Percentiles rank a stretch among this genome's conserved stretches.
These are phyloP conservation scores for Penicillium carneum DNA, from an alignment of 2,329 filamentous ascomycete species.

Conservation along the genomic window DNA sequence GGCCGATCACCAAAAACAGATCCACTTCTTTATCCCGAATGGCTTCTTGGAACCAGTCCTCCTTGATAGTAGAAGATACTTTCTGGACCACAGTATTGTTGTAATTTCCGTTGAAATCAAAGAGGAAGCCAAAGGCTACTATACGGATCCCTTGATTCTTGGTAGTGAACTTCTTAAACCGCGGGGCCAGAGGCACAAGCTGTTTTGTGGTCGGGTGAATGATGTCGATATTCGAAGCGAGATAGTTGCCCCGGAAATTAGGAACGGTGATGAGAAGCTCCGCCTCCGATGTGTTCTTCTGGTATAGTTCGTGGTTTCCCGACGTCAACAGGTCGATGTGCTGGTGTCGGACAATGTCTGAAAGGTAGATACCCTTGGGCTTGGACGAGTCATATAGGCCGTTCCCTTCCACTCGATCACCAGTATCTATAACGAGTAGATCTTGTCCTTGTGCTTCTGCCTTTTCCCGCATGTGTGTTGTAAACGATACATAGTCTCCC, in stretches of 20 bases:
- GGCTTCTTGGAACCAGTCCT: slow-evolving; percentile 87
- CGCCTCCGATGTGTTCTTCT: slow-evolving; percentile 74
- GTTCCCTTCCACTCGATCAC: slow-evolving; percentile 91
- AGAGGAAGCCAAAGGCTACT: slow-evolving; percentile 90
- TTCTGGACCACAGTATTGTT: slow-evolving; percentile 87
- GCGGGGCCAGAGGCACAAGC: slow-evolving; percentile 75
- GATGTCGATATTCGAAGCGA: slow-evolving; percentile 93
- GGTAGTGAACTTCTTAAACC: slow-evolving; percentile 89
- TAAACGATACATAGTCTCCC: slow-evolving; percentile 96
- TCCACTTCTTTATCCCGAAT: slow-evolving; percentile 81
- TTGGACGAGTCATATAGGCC: slow-evolving; percentile 89
- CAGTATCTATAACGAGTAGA: slow-evolving; percentile 91
- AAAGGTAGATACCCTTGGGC: slow-evolving; percentile 87
- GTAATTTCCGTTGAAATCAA: slow-evolving; percentile 87
- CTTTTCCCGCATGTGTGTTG: slow-evolving; percentile 77
- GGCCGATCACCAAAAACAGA: slow-evolving; percentile 84
- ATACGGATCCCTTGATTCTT: slow-evolving; percentile 85
- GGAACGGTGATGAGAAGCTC: slow-evolving; percentile 83
- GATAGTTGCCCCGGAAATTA: slow-evolving; percentile 78
- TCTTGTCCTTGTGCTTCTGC: slow-evolving; percentile 82
- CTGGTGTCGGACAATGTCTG: slow-evolving; percentile 84
- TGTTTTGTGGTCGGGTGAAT: slow-evolving; percentile 74
- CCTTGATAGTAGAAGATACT: slow-evolving; percentile 79
- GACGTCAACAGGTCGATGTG: slow-evolving; percentile 82
- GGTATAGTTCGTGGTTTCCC: slow-evolving; percentile 96